A percentile compares a stretch with the other conserved stretches of the same genome.
Conservation (phyloP, 495 filamentous ascomycete species). For the Durotheca rogersii region DNA sequence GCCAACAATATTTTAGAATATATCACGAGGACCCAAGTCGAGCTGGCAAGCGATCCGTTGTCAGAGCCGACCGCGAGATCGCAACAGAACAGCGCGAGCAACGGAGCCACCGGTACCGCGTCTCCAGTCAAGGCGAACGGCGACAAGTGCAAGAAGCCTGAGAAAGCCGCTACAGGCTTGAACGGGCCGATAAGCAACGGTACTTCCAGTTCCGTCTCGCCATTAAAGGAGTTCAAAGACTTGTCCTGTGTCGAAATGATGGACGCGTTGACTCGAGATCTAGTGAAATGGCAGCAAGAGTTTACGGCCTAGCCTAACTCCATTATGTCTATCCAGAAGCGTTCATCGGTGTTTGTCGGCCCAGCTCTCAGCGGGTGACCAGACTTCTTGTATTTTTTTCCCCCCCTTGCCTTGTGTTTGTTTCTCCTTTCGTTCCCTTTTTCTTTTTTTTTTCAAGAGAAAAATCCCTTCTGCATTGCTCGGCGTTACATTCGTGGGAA, state of each 20-base stretch:
- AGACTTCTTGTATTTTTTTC: background rate
- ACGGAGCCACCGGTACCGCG: slow-evolving; percentile 9
- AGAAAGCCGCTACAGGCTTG: background rate
- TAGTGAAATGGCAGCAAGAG: slow-evolving; percentile 76
- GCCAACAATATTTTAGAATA: slow-evolving; percentile 84
- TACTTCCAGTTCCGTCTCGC: slow-evolving; percentile 22
- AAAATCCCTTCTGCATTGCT: slow-evolving; percentile 8
- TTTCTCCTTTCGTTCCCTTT: no score
- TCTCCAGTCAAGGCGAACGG: slow-evolving; percentile 41
- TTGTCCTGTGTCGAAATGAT: slow-evolving; percentile 77
- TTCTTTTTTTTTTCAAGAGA: no score
- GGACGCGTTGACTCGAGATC: slow-evolving; percentile 71
- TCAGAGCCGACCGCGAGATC: slow-evolving; percentile 20
- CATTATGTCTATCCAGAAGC: background rate
- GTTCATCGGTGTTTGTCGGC: slow-evolving; percentile 12
- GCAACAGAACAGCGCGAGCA: slow-evolving; percentile 14
- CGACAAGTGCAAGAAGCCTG: slow-evolving; percentile 26
- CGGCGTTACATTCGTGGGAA: slow-evolving; percentile 15
- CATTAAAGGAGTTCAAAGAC: slow-evolving; percentile 59
- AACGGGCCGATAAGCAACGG: slow-evolving; percentile 16
- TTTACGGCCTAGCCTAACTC: slow-evolving; percentile 36
- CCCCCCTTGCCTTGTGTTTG: background rate
- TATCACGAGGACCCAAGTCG: slow-evolving; percentile 86
- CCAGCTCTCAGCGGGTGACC: slow-evolving; percentile 4
- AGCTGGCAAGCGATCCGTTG: slow-evolving; percentile 63